These are phyloP conservation scores for Pseudogymnoascus sp. DNA, from an alignment of 2,329 filamentous ascomycete species.

Conservation along the genomic window DNA sequence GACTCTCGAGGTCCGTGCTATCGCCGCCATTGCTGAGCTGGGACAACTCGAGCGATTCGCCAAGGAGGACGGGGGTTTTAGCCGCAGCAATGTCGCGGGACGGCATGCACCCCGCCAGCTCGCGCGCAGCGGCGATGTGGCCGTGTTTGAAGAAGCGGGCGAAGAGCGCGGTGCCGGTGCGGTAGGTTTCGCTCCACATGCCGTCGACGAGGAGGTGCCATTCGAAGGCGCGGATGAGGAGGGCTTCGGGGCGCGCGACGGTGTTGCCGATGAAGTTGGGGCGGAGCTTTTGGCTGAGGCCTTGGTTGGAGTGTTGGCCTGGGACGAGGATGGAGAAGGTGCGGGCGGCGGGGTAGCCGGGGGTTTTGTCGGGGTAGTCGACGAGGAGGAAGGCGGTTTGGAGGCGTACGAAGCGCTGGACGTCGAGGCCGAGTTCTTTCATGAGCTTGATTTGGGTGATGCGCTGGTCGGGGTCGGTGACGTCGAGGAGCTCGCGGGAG, in stretches of 20 bases:
- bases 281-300: constrained; percentile 49
- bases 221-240: constrained; percentile 69
- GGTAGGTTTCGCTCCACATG: constrained; percentile 63
- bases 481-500: constrained; percentile 65
- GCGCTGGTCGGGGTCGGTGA: constrained; percentile 58
- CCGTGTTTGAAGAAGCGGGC: constrained; percentile 60
- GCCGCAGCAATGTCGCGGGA: constrained; percentile 32
- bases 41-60: constrained; percentile 31
- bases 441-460: constrained; percentile 64
- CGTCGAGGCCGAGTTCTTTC: constrained; percentile 62
- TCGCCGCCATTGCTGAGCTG: neutral
- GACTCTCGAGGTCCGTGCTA: neutral
- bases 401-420: constrained; percentile 61
- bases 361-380: constrained; percentile 35
- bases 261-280: constrained; percentile 62
- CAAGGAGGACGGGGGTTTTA: constrained; percentile 32
- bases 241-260: constrained; percentile 30
- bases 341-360: constrained; percentile 33
- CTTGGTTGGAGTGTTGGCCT: neutral
- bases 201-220: constrained; percentile 74
- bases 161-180: constrained; percentile 63
- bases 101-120: constrained; percentile 41
- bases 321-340: constrained; percentile 41
- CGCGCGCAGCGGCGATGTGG: constrained; percentile 44
- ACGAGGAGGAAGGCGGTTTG: constrained; percentile 51